Evolutionary conservation across 805 yeast species (phyloP).

Genomic region (Komagataella kurtzmanii): DNA sequence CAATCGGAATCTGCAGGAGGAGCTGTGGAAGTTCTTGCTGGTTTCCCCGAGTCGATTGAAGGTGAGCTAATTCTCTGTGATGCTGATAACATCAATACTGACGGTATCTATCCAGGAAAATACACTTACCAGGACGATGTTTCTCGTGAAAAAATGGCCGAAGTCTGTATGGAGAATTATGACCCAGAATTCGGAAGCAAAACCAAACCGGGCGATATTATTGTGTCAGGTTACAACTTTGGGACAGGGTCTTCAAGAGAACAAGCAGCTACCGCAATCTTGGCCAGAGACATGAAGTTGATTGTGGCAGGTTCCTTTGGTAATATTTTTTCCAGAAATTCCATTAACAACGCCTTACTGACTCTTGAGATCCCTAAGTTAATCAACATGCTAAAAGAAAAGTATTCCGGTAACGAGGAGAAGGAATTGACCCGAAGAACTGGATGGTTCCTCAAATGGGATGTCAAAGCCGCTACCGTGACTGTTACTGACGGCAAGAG

Average conservation of each 20-base stretch:
- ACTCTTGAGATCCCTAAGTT: constrained; percentile 89
- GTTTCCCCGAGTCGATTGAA: constrained; percentile 78
- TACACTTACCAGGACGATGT: constrained; percentile 98
- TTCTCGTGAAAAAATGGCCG: constrained; percentile 90
- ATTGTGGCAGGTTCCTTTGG: constrained; percentile 97
- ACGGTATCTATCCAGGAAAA: constrained; percentile 98
- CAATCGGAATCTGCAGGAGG: constrained; percentile 18
- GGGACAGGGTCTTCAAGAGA: constrained; percentile 99
- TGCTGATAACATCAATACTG: constrained; percentile 94
- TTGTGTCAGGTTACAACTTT: constrained; percentile 86
- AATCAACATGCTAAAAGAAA: constrained; percentile 61
- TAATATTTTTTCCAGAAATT: constrained; percentile 89
- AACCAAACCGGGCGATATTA: constrained; percentile 78
- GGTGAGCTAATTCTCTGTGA: constrained; percentile 95
- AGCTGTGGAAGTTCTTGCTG: constrained; percentile 67
- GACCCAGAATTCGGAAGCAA: constrained; percentile 78
- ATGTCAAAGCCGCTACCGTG: constrained; percentile 75
- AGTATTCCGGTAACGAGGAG: constrained; percentile 33
- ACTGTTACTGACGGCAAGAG: constrained; percentile 57
- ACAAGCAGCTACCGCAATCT: constrained; percentile 97
- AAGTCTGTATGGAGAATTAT: constrained; percentile 98
- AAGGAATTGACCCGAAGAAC: constrained; percentile 86
- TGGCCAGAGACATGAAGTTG: constrained; percentile 85
- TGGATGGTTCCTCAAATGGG: constrained; percentile 89
- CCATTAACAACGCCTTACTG: constrained; percentile 89